phyloP scores from a whole-genome alignment of 495 filamentous ascomycete genomes.

The Neurospora sp. region DNA sequence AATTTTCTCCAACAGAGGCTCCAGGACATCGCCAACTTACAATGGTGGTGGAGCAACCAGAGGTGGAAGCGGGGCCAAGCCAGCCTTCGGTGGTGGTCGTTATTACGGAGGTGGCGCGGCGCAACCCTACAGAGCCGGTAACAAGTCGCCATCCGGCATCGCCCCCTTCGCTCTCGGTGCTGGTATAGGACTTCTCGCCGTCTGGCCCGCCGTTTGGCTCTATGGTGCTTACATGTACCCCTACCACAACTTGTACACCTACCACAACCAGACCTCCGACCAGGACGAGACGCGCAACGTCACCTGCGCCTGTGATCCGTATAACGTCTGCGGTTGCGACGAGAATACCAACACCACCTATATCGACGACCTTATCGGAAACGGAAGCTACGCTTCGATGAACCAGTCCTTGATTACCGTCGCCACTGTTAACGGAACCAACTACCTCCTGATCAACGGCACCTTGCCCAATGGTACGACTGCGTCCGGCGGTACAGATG shows the following conservation, averaged over 20 bases:
- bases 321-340: slow-evolving; percentile 73
- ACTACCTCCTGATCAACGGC: slow-evolving; percentile 73
- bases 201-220: slow-evolving; percentile 47
- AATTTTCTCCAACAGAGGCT: slow-evolving; percentile 1
- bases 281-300: slow-evolving; percentile 65
- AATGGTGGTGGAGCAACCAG: slow-evolving; percentile 56
- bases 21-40: slow-evolving; percentile 26
- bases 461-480: slow-evolving; percentile 81
- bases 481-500: slow-evolving; percentile 43
- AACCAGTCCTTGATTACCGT: slow-evolving; percentile 58
- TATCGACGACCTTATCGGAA: slow-evolving; percentile 51
- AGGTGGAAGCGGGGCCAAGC: slow-evolving; percentile 51
- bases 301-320: slow-evolving; percentile 61
- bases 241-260: slow-evolving; percentile 51
- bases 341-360: slow-evolving; percentile 52
- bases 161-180: slow-evolving; percentile 47
- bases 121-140: slow-evolving; percentile 58
- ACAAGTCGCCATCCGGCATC: slow-evolving; percentile 42
- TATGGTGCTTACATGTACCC: slow-evolving; percentile 61
- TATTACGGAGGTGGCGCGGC: slow-evolving; percentile 74
- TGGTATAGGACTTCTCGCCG: slow-evolving; percentile 43
- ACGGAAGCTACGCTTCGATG: slow-evolving; percentile 45
- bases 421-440: slow-evolving; percentile 60
- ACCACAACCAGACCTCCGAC: slow-evolving; percentile 44
- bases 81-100: slow-evolving; percentile 51